Percentiles rank a stretch among this genome's conserved stretches.
Evolutionary conservation across 1,139 yeast genomes (phyloP).

Genomic region (Kazachstania sp.): DNA sequence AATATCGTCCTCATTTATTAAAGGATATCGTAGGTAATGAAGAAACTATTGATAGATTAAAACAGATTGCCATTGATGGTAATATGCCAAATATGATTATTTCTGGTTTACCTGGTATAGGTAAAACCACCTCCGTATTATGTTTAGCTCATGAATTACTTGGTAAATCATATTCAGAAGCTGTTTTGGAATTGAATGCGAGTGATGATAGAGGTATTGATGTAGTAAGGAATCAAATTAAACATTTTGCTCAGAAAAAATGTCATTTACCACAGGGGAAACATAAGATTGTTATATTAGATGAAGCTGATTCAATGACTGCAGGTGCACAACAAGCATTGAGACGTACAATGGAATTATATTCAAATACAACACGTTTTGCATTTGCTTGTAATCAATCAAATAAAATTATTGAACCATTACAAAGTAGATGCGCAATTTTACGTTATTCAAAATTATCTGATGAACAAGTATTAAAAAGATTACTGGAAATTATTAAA

Average conservation of each 20-base stretch:
- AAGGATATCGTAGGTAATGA: slow-evolving; percentile 89
- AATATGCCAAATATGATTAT: slow-evolving; percentile 96
- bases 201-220: slow-evolving; percentile 96
- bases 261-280: slow-evolving; percentile 63
- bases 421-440: slow-evolving; percentile 95
- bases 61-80: slow-evolving; percentile 82
- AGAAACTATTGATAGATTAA: slow-evolving; percentile 78
- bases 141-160: slow-evolving; percentile 81
- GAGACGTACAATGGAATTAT: slow-evolving; percentile 94
- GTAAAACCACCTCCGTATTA: slow-evolving; percentile 88
- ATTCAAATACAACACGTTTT: slow-evolving; percentile 88
- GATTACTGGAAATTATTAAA: slow-evolving; percentile 65
- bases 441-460: slow-evolving; percentile 71
- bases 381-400: slow-evolving; percentile 97
- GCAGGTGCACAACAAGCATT: slow-evolving; percentile 97
- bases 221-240: slow-evolving; percentile 85
- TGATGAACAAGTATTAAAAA: slow-evolving; percentile 75
- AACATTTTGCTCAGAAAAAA: slow-evolving; percentile 91
- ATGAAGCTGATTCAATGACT: slow-evolving; percentile 88
- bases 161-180: slow-evolving; percentile 67
- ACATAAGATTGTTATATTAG: slow-evolving; percentile 84
- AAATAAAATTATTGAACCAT: slow-evolving; percentile 89
- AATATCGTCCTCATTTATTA: slow-evolving; percentile 73
- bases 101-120: slow-evolving; percentile 93
- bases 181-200: slow-evolving; percentile 88